Base-by-base conservation (phyloP, 2,329 filamentous ascomycete species). In the Penicillium vulpinum region DNA sequence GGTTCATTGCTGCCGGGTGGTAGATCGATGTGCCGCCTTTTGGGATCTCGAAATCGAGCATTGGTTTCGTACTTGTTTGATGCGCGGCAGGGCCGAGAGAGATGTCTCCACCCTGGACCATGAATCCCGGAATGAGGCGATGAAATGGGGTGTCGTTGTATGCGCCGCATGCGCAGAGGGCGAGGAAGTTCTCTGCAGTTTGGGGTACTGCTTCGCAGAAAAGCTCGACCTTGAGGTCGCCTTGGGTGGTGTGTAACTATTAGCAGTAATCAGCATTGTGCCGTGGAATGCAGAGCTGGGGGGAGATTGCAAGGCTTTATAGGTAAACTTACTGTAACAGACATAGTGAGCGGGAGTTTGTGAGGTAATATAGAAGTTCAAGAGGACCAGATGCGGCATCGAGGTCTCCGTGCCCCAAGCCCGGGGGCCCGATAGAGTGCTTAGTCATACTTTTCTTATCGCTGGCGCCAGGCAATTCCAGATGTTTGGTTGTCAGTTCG, bases 161-260 rank as follows among this genome's bases (percentile, higher is more conserved):
- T 68, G 80, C 82, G 67, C 77, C 78, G 36, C 81, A 83, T 45
- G 85, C 85, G 76, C 84, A 86, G 46, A 88, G 81, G 57, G 85
- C 85, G 58, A 88, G 81, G 74, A 88, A 88, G 75, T 88, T 88
- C 77, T 96, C 90, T 61, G 92, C 89, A 0, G 94, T 96, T 75
- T 93, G 92, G 61, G 94, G 94, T 31, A 96, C 91, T 66, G 90
- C 88, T 74, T 97, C 91, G 80, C 93, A 97, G 79, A 97, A 97
- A 64, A 99, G 81, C 76, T 97, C 94, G 67, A 97, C 85, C 79
- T 97, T 99, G 73, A 99, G 83, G 76, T 94, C 88, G 72, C 94
- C 94, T 51, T 89, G 83, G 49, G 87, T 90, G 48, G 94, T 99
- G 76, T 97, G 92, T 15, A 99, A 83, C 77, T 80, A 48, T 47